phyloP scores from a whole-genome alignment of 176 grass and related monocot genomes.

The Carex myosuroides region DNA sequence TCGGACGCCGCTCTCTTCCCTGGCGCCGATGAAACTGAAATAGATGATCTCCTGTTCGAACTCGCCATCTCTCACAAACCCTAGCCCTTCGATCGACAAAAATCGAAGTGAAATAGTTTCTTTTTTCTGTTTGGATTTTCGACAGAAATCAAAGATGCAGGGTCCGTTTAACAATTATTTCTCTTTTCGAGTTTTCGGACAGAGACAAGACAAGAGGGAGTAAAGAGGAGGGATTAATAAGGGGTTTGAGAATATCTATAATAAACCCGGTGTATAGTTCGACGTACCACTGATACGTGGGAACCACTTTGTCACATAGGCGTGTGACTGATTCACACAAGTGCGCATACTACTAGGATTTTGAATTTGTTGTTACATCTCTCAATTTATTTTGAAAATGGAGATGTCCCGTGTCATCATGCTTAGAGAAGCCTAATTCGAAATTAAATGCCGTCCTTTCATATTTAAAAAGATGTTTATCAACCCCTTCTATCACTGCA shows the following conservation, averaged over 20 bases:
- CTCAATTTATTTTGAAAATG: not conserved
- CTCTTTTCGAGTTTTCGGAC: conserved; percentile 6
- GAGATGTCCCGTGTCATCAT: not conserved
- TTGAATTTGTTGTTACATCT: not conserved
- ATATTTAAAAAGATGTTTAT: not conserved
- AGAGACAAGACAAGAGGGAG: not conserved
- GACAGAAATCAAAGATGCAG: not conserved
- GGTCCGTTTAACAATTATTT: not conserved
- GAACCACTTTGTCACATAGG: not conserved
- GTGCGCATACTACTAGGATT: not conserved
- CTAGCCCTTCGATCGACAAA: not conserved
- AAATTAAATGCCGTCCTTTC: not conserved
- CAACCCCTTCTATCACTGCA: not conserved
- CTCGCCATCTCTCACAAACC: conserved; percentile 15
- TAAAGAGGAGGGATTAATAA: conserved; percentile 3
- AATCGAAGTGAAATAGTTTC: conserved; percentile 3
- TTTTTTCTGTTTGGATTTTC: not conserved
- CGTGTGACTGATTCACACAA: not conserved
- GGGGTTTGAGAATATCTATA: not conserved
- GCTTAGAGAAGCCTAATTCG: not conserved
- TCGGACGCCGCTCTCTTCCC: conserved; percentile 35
- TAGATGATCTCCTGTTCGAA: conserved; percentile 23
- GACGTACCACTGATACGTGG: not conserved
- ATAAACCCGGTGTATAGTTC: not conserved
- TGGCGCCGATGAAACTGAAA: conserved; percentile 31